These are phyloP conservation scores for Quercus cerris DNA, from an alignment of 306 rosid species.

Conservation along the genomic window DNA sequence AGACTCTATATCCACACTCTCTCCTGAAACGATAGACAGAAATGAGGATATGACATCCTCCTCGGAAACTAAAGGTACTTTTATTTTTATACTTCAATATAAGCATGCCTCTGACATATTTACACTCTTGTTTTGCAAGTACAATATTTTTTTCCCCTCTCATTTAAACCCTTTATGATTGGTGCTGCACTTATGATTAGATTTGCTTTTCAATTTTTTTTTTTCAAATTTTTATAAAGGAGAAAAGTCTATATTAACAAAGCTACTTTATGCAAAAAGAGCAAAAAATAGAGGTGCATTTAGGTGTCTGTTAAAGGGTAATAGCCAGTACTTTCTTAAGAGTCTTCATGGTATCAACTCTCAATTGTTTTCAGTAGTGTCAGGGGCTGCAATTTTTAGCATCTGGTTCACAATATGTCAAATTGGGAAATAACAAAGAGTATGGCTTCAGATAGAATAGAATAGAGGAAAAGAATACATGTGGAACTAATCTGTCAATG, in stretches of 20 bases:
- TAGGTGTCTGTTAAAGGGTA: not conserved
- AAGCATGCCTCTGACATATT: not conserved
- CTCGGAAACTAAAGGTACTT: conserved; percentile 31
- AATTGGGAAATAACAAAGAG: too few relatives aligned
- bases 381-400: not conserved
- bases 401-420: not conserved
- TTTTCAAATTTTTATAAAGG: too few relatives aligned
- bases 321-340: not conserved
- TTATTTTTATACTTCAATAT: not conserved
- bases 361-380: not conserved
- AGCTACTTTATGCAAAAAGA: too few relatives aligned
- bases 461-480: too few relatives aligned
- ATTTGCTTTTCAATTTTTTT: not conserved
- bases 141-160: not conserved
- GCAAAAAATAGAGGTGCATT: not conserved
- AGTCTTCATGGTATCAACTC: not conserved
- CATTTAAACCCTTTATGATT: not conserved
- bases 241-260: too few relatives aligned
- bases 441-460: too few relatives aligned
- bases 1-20: conserved; percentile 16
- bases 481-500: too few relatives aligned
- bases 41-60: conserved; percentile 13
- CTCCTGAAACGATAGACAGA: conserved; percentile 24
- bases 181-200: not conserved
- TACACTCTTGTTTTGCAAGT: not conserved